These are phyloP conservation scores for Magnolia officinalis DNA, from an alignment of 164 flowering plant species.

Conservation along the genomic window DNA sequence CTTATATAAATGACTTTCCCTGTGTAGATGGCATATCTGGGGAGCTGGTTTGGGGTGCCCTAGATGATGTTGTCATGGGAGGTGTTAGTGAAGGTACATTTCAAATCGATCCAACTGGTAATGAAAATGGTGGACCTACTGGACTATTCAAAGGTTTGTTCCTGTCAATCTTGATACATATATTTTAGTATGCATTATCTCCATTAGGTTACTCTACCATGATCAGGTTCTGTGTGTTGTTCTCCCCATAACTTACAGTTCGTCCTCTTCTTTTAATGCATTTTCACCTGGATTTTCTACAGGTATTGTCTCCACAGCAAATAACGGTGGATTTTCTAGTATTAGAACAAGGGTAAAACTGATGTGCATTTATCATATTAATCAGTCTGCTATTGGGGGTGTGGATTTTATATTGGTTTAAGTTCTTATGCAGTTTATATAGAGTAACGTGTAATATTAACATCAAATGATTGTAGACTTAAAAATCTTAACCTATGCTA, in stretches of 20 bases:
- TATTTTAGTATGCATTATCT: slow-evolving; percentile 1
- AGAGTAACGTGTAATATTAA: too few species aligned
- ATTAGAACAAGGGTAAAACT: slow-evolving; percentile 71
- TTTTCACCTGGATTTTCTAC: slow-evolving; percentile 16
- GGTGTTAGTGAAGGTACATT: slow-evolving; percentile 94
- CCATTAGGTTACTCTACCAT: not conserved
- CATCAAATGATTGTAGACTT: too few species aligned
- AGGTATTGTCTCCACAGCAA: slow-evolving; percentile 89
- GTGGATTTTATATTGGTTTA: not conserved
- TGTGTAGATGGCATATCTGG: slow-evolving; percentile 48
- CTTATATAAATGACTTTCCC: not conserved
- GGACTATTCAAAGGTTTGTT: slow-evolving; percentile 79
- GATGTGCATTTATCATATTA: not conserved
- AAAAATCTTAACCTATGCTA: not conserved
- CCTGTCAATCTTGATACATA: not conserved
- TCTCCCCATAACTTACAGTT: not conserved
- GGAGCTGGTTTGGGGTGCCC: slow-evolving; percentile 85
- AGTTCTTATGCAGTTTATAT: not conserved
- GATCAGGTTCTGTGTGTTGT: not conserved
- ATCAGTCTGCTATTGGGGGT: not conserved
- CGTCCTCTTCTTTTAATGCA: slow-evolving; percentile 2
- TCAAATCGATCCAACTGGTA: slow-evolving; percentile 62
- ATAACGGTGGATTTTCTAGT: slow-evolving; percentile 94
- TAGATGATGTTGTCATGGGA: slow-evolving; percentile 99
- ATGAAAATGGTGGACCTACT: slow-evolving; percentile 77